These are phyloP conservation scores for Adansonia rubrostipa DNA, from an alignment of 441 rosid species.

Conservation along the genomic window DNA sequence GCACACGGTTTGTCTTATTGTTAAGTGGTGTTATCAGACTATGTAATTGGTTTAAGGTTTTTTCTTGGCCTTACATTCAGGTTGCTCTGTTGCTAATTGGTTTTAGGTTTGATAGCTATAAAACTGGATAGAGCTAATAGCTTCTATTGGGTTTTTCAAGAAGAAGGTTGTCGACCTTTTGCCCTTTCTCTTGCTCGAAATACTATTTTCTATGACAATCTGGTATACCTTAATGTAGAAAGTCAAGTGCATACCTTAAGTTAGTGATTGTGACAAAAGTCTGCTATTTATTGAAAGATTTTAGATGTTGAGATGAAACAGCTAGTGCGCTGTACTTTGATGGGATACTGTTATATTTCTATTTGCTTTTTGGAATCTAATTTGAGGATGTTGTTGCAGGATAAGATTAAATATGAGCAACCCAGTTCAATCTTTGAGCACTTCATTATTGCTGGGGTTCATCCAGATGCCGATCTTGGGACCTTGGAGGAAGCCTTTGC, in stretches of 20 bases:
- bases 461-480: conserved; percentile 77
- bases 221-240: not conserved
- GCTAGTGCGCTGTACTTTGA: not conserved
- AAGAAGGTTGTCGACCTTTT: not conserved
- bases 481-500: conserved; percentile 85
- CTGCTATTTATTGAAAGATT: not conserved
- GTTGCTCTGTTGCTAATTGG: not conserved
- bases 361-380: conserved; percentile 23
- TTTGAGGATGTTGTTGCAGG: conserved; percentile 52
- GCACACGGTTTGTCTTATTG: not conserved
- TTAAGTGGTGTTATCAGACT: not conserved
- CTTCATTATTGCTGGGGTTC: conserved; percentile 85
- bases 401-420: conserved; percentile 62
- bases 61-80: not conserved
- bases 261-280: conserved; percentile 13
- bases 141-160: not conserved
- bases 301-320: not conserved
- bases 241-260: not conserved
- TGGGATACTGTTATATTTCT: not conserved
- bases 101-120: not conserved
- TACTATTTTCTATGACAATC: not conserved
- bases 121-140: not conserved
- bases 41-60: not conserved
- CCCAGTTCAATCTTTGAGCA: conserved; percentile 88
- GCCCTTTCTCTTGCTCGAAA: not conserved